A percentile compares a stretch with the other conserved stretches of the same genome.
Conservation (phyloP, 2,329 filamentous ascomycete species). For the Rasamsonia emersonii region DNA sequence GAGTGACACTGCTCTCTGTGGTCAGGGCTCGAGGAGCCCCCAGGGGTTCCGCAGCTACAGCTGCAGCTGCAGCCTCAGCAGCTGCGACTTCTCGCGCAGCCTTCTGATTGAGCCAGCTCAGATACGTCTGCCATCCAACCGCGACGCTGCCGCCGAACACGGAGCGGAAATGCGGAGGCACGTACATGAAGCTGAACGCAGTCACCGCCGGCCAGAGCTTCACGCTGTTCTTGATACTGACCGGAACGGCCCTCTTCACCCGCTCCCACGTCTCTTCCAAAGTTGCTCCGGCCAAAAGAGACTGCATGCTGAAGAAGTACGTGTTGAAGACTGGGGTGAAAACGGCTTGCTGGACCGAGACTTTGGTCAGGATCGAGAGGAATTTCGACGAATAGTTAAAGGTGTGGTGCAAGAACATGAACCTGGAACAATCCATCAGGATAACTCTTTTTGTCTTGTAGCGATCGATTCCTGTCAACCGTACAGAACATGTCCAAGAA, state of each 20-base stretch:
- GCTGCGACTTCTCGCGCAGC: constrained; percentile 53
- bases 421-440: constrained; percentile 42
- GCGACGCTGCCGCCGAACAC: constrained; percentile 72
- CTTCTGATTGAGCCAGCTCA: constrained; percentile 68
- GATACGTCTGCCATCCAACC: constrained; percentile 87
- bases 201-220: constrained; percentile 87
- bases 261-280: constrained; percentile 58
- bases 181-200: constrained; percentile 77
- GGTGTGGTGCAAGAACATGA: constrained; percentile 66
- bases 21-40: too few relatives aligned
- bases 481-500: constrained; percentile 1
- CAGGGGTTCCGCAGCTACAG: background rate
- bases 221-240: constrained; percentile 66
- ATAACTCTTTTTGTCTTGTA: background rate
- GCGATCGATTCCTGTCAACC: constrained; percentile 5
- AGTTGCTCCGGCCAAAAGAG: constrained; percentile 61
- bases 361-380: constrained; percentile 66
- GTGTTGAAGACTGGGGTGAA: constrained; percentile 80
- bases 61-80: constrained; percentile 16
- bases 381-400: constrained; percentile 76
- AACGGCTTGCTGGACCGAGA: constrained; percentile 66
- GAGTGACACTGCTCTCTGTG: too few relatives aligned
- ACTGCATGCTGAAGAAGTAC: constrained; percentile 76
- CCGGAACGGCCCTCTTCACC: constrained; percentile 66
- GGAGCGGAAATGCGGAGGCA: constrained; percentile 69